Evolutionary conservation across 73 alveolate genomes (phyloP), one percentile per base, ranked within the genome.

Genomic region (Uronychia setigera): DNA sequence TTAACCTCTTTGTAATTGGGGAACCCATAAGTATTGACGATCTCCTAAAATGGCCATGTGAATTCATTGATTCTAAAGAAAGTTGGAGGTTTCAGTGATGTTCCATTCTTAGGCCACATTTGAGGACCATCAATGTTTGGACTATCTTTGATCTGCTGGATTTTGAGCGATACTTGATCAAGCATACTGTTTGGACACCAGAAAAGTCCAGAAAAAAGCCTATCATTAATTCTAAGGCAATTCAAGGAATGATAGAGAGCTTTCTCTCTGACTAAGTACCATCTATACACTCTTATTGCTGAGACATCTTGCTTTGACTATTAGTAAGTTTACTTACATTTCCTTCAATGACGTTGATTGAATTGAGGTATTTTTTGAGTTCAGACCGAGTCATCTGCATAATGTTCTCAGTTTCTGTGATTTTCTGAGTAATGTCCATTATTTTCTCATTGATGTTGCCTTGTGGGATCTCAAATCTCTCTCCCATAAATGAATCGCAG

Each of bases 1-100:
- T 97, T 97, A 19, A 96, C 95, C 81, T 97, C 99, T 84, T 92
- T 84, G 88, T 94, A 97, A 88, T 93, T 94, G 0, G 99, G 99
- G 59, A 97, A 91, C 46, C 99, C 99, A 86, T 97, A 97, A 35
- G 99, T 97, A 82, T 94, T 92, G 13, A 96, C 98, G 35, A 97
- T 97, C 84, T 92, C 94, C 81, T 97, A 95, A 93, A 97, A 97
- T 1, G 97, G 93, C 79, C 79, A 81, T 28, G 96, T 88, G 87
- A 96, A 97, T 74, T 96, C 98, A 81, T 94, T 96, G 33, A 94
- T 59, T 59, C 91, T 93, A 85, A 95, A 91, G 90, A 94, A 95
- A 33, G 99, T 96, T 34, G 99, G 99, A 29, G 96, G 95, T 14
- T 59, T 78, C 30, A 83, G 58, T 5, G 35, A 5, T 1, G 79